Evolutionary conservation across 352 stramenopile species (phyloP).

Genomic region (Globisporangium paddicum): DNA sequence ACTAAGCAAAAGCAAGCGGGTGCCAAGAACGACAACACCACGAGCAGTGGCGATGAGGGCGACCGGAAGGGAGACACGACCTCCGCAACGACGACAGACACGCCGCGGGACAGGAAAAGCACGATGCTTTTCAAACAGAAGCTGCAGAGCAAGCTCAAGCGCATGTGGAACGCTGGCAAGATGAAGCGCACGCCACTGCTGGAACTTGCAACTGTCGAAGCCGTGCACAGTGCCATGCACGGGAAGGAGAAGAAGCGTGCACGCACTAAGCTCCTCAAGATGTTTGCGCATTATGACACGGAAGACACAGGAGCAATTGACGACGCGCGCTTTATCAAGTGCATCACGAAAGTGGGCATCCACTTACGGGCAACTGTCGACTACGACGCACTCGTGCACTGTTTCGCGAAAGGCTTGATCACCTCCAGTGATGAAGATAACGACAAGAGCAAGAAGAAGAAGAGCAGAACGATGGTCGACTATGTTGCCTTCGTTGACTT

Average conservation of each 20-base stretch:
- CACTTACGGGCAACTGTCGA: slow-evolving; percentile 33
- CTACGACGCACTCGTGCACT: slow-evolving; percentile 29
- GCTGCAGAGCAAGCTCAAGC: slow-evolving; percentile 18
- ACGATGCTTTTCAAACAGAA: slow-evolving; percentile 10
- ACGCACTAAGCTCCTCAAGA: slow-evolving; percentile 32
- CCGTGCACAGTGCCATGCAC: slow-evolving; percentile 44
- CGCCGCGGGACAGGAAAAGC: neutral
- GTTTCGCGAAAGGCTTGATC: slow-evolving; percentile 23
- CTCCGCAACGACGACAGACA: slow-evolving; percentile 8
- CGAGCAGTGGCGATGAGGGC: neutral
- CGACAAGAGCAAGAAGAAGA: slow-evolving; percentile 8
- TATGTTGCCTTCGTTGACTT: slow-evolving; percentile 64
- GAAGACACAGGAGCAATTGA: slow-evolving; percentile 29
- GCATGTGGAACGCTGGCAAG: slow-evolving; percentile 28
- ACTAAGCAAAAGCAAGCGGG: neutral
- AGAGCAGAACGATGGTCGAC: slow-evolving; percentile 25
- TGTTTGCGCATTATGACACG: slow-evolving; percentile 52
- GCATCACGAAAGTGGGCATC: slow-evolving; percentile 47
- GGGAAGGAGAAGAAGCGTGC: slow-evolving; percentile 35
- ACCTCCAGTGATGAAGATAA: slow-evolving; percentile 2
- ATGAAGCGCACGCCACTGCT: slow-evolving; percentile 55
- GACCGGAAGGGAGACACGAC: neutral
- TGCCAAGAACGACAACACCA: neutral
- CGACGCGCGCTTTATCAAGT: slow-evolving; percentile 48
- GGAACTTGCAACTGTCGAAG: slow-evolving; percentile 35